Conservation (phyloP, 177 flowering plant genomes). For the Vitis hybrid region DNA sequence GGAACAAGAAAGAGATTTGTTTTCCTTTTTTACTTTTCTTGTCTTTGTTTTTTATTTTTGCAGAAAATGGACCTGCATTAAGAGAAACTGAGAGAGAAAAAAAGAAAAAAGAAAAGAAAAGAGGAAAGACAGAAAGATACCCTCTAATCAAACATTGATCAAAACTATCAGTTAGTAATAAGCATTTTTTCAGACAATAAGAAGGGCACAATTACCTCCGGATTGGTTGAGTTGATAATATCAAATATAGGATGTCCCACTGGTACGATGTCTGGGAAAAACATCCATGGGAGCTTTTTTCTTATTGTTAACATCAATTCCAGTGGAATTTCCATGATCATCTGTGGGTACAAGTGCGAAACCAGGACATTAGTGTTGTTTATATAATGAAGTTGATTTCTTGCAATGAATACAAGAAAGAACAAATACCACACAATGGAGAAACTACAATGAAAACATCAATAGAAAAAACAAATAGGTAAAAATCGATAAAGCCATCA, state of each 20-base stretch:
- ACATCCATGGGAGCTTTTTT: constrained; percentile 95
- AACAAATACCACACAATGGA: too few relatives aligned
- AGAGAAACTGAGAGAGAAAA: too few relatives aligned
- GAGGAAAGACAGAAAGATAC: neutral
- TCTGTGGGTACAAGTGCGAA: constrained; percentile 34
- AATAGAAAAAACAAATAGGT: neutral
- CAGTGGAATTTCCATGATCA: constrained; percentile 93
- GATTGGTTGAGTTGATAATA: constrained; percentile 88
- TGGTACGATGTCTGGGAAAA: constrained; percentile 90
- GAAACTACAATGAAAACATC: too few relatives aligned
- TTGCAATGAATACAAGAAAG: too few relatives aligned
- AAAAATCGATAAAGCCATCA: too few relatives aligned
- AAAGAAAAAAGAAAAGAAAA: neutral
- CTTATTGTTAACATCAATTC: constrained; percentile 92
- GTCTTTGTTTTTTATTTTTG: too few relatives aligned
- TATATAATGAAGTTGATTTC: neutral
- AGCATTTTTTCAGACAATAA: neutral
- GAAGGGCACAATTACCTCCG: constrained; percentile 55
- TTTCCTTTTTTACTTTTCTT: too few relatives aligned
- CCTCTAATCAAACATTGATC: neutral
- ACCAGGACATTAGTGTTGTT: constrained; percentile 1
- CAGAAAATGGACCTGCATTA: too few relatives aligned
- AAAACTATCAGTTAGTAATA: neutral
- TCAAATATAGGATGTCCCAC: constrained; percentile 97
- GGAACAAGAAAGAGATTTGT: too few relatives aligned